Percentiles rank a stretch among this genome's conserved stretches.
Evolutionary conservation across 768 basidiomycete species (phyloP).

Genomic region (Pleurotus tuber-regium): DNA sequence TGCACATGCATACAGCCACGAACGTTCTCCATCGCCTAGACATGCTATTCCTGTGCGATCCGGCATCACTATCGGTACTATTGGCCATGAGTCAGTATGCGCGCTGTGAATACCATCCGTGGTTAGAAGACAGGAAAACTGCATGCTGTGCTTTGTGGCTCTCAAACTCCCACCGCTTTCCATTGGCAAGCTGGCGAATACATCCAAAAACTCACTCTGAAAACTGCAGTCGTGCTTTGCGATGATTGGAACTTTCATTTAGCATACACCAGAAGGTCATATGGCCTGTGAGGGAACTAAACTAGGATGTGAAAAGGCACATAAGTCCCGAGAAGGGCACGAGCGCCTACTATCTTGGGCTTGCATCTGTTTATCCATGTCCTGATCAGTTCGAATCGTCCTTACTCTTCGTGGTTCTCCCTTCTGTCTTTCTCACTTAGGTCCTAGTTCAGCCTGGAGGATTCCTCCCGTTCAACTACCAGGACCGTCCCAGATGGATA

Average conservation of each 20-base stretch:
- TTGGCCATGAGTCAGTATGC: slow-evolving; percentile 3
- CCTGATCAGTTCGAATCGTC: slow-evolving; percentile 23
- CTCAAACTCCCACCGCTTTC: slow-evolving; percentile 1
- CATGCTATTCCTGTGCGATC: neutral
- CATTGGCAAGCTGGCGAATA: neutral
- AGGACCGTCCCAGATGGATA: slow-evolving; percentile 32
- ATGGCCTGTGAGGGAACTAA: neutral
- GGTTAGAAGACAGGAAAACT: slow-evolving; percentile 6
- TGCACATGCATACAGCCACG: slow-evolving; percentile 4
- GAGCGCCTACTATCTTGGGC: slow-evolving; percentile 7
- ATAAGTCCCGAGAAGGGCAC: slow-evolving; percentile 1
- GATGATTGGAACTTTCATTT: neutral
- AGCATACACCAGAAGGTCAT: slow-evolving; percentile 1
- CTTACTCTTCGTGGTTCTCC: slow-evolving; percentile 16
- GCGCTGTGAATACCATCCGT: slow-evolving; percentile 7
- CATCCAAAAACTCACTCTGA: too few relatives aligned
- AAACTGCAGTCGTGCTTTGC: too few relatives aligned
- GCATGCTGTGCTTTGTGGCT: neutral
- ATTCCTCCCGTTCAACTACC: slow-evolving; percentile 5
- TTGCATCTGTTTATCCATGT: slow-evolving; percentile 19
- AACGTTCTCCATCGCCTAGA: slow-evolving; percentile 4
- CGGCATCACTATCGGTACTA: neutral
- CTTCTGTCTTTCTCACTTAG: slow-evolving; percentile 16
- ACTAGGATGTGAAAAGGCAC: slow-evolving; percentile 5
- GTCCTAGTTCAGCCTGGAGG: slow-evolving; percentile 11